Percentiles rank a stretch among this genome's conserved stretches.
These are phyloP conservation scores for Suhomyces vadensis DNA, from an alignment of 805 yeast genomes.

Conservation along the genomic window DNA sequence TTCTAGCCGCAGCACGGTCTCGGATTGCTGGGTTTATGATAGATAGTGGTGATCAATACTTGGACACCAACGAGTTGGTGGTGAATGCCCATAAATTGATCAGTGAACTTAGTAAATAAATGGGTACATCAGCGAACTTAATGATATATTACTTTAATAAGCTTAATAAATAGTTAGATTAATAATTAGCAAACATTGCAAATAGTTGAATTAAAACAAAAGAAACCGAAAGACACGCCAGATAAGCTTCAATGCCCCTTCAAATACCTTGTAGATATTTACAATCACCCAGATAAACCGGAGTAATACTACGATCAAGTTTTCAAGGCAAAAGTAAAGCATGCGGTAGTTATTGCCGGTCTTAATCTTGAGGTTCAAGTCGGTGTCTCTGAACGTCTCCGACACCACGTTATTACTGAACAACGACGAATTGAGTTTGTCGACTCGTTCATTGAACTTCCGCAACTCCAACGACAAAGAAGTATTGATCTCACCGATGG, in stretches of 20 bases:
- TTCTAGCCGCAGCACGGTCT: constrained; percentile 19
- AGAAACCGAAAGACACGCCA: constrained; percentile 12
- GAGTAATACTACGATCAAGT: constrained; percentile 49
- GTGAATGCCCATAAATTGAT: constrained; percentile 27
- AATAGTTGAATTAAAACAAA: constrained; percentile 4
- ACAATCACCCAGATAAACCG: constrained; percentile 61
- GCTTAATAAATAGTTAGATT: too few relatives aligned
- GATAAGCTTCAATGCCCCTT: constrained; percentile 19
- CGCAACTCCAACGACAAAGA: constrained; percentile 64
- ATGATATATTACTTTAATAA: too few relatives aligned
- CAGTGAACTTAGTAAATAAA: constrained; percentile 15
- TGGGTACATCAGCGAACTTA: background rate
- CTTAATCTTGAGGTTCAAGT: constrained; percentile 9
- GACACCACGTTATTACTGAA: constrained; percentile 26
- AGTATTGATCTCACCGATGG: constrained; percentile 73
- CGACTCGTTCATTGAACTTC: constrained; percentile 50
- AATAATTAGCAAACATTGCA: too few relatives aligned
- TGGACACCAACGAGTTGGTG: constrained; percentile 17
- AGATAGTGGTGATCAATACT: constrained; percentile 42
- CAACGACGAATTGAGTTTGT: constrained; percentile 40
- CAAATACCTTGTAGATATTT: constrained; percentile 43
- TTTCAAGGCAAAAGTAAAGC: constrained; percentile 50
- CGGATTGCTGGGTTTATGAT: constrained; percentile 38
- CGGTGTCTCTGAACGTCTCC: constrained; percentile 21
- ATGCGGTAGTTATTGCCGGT: constrained; percentile 38